These are phyloP conservation scores for Lecanicillium sp. DNA, from an alignment of 2,329 filamentous ascomycete genomes.

Conservation along the genomic window DNA sequence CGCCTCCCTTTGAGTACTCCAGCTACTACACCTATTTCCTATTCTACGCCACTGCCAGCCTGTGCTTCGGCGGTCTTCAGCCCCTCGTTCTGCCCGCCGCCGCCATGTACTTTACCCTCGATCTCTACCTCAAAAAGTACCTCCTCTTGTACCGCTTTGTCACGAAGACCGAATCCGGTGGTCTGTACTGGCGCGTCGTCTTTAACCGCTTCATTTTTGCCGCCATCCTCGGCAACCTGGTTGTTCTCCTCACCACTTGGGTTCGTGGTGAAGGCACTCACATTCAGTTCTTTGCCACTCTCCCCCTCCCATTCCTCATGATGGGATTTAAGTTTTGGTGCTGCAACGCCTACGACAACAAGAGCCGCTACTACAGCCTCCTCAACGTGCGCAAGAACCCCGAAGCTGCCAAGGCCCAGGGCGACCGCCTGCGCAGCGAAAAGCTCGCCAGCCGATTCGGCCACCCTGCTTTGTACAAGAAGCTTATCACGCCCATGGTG, in stretches of 20 bases:
- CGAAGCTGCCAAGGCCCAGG: slow-evolving; percentile 44
- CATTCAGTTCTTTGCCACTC: slow-evolving; percentile 57
- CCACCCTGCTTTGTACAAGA: slow-evolving; percentile 84
- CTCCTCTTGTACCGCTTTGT: slow-evolving; percentile 89
- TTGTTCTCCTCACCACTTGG: slow-evolving; percentile 72
- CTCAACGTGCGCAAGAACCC: slow-evolving; percentile 45
- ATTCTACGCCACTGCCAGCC: slow-evolving; percentile 83
- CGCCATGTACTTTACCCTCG: slow-evolving; percentile 82
- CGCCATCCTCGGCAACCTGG: slow-evolving; percentile 67
- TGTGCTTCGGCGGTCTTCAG: slow-evolving; percentile 80
- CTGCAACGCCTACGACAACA: slow-evolving; percentile 65
- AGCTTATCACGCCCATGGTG: slow-evolving; percentile 91
- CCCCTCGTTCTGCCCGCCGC: slow-evolving; percentile 81
- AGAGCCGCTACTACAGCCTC: slow-evolving; percentile 74
- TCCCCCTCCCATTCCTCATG: slow-evolving; percentile 73
- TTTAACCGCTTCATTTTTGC: slow-evolving; percentile 92
- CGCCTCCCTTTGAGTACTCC: slow-evolving; percentile 88
- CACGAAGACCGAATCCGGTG: slow-evolving; percentile 94
- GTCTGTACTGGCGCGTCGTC: slow-evolving; percentile 83
- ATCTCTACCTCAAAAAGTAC: slow-evolving; percentile 92
- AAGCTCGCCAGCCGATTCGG: slow-evolving; percentile 75
- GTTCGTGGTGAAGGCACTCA: slow-evolving; percentile 58
- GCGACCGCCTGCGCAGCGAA: slow-evolving; percentile 53
- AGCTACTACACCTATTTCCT: slow-evolving; percentile 98
- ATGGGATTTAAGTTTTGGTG: slow-evolving; percentile 85